Evolutionary conservation across 805 yeast genomes (phyloP), one percentile per base, ranked within the genome.

Genomic region (Nadsonia fulvescens): DNA sequence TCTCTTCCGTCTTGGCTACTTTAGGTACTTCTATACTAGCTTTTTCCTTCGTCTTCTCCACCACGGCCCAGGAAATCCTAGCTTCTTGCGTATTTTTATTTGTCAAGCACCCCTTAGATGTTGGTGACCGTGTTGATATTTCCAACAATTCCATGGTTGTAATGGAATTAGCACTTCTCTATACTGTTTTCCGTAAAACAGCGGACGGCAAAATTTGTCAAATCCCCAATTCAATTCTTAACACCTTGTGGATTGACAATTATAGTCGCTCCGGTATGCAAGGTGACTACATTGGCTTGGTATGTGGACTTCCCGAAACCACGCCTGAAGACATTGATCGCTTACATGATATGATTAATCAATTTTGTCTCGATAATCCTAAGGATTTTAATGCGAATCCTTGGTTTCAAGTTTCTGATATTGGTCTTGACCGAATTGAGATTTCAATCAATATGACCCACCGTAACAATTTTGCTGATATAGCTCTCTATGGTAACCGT

Each of bases 101-200:
- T 25, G 56, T 50, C 24, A 54, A 54, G 41, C 60, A 54, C 29
- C 59, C 60, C 4, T 42, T 38, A 25, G 60, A 54, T 31, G 48
- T 50, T 6, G 58, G 58, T n/a, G 60, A 54, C 23, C 29, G 47
- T 23, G 50, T 53, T 8, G 41, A 37, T 19, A 46, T 51, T 14
- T 38, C 33, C 6, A 31, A 36, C 8, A 29, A 37, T 4, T 35
- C 40, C 10, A 39, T 40, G 44, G 29, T 30, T 4, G 58, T 49
- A 13, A 31, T 32, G 4, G 46, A 51, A 18, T 30, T 53, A 22
- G 46, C 53, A 12, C 43, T 54, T 12, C 36, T 51, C 27, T 52
- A 43, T 29, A 47, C 58, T 3, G 52, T 46, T 6, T 50, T 54
- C 36, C 31, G 25, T 11, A 38, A 42, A 15, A 31, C 30, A 5